Percentiles rank a stretch among this genome's conserved stretches.
phyloP scores from a whole-genome alignment of 139 green algal species.

The Nannochloris sp. region DNA sequence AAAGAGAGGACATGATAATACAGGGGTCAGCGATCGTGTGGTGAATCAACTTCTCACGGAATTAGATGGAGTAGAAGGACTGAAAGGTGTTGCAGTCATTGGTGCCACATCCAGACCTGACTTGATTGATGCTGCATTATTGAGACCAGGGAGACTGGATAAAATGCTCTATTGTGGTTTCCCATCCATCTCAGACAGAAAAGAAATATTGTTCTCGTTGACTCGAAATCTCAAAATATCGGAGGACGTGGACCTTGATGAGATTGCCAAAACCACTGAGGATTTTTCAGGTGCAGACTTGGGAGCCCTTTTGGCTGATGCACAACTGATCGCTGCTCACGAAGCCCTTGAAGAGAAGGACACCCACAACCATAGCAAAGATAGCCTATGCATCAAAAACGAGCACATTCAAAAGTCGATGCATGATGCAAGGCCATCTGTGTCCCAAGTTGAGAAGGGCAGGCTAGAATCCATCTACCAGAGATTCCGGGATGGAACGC shows the following conservation, averaged over 20 bases:
- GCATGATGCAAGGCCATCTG: conserved; percentile 37
- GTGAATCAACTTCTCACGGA: conserved; percentile 97
- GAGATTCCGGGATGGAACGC: conserved; percentile 31
- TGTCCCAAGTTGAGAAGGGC: conserved; percentile 41
- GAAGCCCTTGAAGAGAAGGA: conserved; percentile 37
- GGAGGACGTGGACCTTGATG: conserved; percentile 31
- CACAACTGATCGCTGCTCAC: conserved; percentile 72
- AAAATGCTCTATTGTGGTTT: conserved; percentile 54
- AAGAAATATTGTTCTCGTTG: conserved; percentile 36
- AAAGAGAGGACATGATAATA: conserved; percentile 86
- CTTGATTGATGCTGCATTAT: conserved; percentile 84
- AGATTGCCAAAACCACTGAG: conserved; percentile 22
- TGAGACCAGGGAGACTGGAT: conserved; percentile 78
- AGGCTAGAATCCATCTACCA: conserved; percentile 51
- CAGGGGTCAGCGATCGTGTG: conserved; percentile 85
- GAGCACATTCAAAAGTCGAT: conserved; percentile 46
- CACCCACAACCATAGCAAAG: neutral
- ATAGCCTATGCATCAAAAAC: neutral
- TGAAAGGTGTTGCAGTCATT: conserved; percentile 82
- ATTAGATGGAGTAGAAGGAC: conserved; percentile 90
- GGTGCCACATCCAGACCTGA: conserved; percentile 85
- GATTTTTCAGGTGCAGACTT: conserved; percentile 59
- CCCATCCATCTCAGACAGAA: conserved; percentile 33
- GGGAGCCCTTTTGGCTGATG: conserved; percentile 62
- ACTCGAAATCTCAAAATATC: conserved; percentile 38